A percentile compares a stretch with the other conserved stretches of the same genome.
phyloP scores from a whole-genome alignment of 306 rosid species.

The Vigna trinervia region DNA sequence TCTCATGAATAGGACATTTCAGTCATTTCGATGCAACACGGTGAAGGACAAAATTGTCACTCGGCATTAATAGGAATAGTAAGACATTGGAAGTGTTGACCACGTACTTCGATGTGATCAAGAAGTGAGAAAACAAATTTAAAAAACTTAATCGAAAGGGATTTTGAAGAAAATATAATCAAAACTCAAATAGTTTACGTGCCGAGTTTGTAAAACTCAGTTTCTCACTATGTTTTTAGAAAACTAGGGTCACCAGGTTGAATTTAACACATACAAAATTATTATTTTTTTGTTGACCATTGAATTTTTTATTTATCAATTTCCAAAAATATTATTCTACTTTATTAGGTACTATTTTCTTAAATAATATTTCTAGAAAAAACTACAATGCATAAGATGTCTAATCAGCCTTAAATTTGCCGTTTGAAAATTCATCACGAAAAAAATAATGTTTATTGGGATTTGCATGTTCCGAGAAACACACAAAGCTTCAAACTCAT shows the following conservation, averaged over 20 bases:
- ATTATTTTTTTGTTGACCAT: not conserved
- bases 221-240: not conserved
- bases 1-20: not conserved
- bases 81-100: not conserved
- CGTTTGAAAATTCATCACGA: too few relatives aligned
- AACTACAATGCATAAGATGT: too few relatives aligned
- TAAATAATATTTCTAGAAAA: too few relatives aligned
- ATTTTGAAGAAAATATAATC: not conserved
- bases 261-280: not conserved
- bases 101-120: not conserved
- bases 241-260: not conserved
- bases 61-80: not conserved
- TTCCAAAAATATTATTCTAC: not conserved
- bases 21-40: not conserved
- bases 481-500: not conserved
- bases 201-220: not conserved
- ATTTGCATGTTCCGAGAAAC: not conserved
- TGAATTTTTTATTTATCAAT: not conserved
- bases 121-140: not conserved
- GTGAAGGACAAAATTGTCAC: slow-evolving; percentile 6
- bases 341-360: not conserved
- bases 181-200: not conserved
- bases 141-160: not conserved
- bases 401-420: too few relatives aligned
- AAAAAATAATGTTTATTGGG: too few relatives aligned